Evolutionary conservation across 495 filamentous ascomycete species (phyloP).

Genomic region (Friedmanniomyces endolithicus): DNA sequence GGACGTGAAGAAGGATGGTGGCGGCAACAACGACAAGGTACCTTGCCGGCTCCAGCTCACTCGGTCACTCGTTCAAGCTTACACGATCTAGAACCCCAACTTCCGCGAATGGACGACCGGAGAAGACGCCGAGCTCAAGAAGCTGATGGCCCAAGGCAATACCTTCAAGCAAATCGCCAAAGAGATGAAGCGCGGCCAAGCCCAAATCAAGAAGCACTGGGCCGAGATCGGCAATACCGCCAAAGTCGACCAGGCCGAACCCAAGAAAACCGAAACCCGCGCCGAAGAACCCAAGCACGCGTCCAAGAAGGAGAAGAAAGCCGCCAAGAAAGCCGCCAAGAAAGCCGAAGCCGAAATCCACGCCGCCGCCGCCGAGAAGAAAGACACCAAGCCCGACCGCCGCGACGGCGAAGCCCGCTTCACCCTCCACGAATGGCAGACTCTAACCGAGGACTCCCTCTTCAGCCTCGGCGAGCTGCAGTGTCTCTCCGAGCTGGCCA

Average conservation of each 20-base stretch:
- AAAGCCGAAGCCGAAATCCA: background rate
- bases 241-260: conserved; percentile 6
- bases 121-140: conserved; percentile 17
- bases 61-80: background rate
- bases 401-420: conserved; percentile 6
- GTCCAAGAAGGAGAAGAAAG: conserved; percentile 7
- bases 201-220: conserved; percentile 3
- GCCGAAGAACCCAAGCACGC: background rate
- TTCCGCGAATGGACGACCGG: background rate
- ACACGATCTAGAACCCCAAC: background rate
- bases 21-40: conserved; percentile 13
- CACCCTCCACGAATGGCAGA: conserved; percentile 12
- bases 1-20: conserved; percentile 9
- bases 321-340: background rate
- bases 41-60: background rate
- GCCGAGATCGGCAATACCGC: conserved; percentile 8
- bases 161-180: conserved; percentile 14
- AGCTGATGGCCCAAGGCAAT: conserved; percentile 14
- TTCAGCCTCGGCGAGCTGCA: conserved; percentile 23
- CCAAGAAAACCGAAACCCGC: conserved; percentile 3
- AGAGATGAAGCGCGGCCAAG: conserved; percentile 9
- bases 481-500: conserved; percentile 21
- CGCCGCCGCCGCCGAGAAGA: background rate
- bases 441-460: conserved; percentile 12
- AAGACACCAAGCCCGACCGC: background rate